Evolutionary conservation across 208 protist species (phyloP).

Genomic region (Acanthamoeba sp.): DNA sequence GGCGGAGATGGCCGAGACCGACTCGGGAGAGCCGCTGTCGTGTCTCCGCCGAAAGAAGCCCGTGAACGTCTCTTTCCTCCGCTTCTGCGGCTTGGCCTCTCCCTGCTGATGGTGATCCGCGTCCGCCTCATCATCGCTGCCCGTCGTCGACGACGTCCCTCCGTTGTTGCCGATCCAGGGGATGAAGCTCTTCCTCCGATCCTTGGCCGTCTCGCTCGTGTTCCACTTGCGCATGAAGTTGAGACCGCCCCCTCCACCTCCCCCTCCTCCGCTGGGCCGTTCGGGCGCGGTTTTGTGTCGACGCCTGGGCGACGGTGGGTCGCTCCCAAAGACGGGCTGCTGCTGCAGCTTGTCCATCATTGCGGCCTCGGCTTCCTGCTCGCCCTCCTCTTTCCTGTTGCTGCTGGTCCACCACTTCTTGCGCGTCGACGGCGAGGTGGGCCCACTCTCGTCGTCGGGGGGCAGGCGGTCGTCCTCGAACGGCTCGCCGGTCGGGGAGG

Average conservation of each 20-base stretch:
- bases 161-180: background rate
- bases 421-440: background rate
- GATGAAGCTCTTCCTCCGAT: background rate
- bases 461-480: background rate
- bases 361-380: background rate
- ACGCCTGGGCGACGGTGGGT: background rate
- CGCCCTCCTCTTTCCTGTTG: background rate
- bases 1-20: too few species aligned
- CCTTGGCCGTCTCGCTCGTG: background rate
- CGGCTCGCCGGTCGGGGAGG: too few species aligned
- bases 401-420: background rate
- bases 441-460: background rate
- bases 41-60: background rate
- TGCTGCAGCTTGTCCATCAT: too few species aligned
- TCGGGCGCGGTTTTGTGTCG: background rate
- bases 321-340: too few species aligned
- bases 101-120: background rate
- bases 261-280: background rate
- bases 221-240: conserved; percentile 7
- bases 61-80: background rate
- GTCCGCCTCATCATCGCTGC: background rate
- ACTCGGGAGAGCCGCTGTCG: background rate
- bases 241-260: background rate
- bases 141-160: background rate
- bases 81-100: background rate